Evolutionary conservation across 1,139 yeast species (phyloP).

Genomic region (Yamadazyma atmosphaerica): DNA sequence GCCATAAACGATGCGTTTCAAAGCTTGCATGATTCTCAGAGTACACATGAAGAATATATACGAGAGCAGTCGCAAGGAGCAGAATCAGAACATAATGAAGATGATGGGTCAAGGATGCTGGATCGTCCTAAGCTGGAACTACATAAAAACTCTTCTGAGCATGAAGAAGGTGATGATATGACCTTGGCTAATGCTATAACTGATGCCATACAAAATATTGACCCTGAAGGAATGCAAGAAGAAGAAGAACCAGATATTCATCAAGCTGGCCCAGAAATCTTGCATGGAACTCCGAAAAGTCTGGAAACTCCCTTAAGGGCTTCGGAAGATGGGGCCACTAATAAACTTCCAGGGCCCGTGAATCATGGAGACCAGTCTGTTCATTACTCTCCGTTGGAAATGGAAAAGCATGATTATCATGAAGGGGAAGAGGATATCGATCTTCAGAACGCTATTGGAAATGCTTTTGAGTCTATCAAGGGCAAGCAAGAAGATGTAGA

Average conservation of each 20-base stretch:
- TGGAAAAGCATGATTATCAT: slow-evolving; percentile 15
- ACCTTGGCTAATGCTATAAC: slow-evolving; percentile 18
- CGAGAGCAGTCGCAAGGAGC: not conserved
- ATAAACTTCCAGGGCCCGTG: not conserved
- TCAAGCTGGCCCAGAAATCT: not conserved
- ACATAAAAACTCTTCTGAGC: too few species aligned
- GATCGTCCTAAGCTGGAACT: slow-evolving; percentile 2
- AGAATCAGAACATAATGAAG: slow-evolving; percentile 1
- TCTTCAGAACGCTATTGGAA: slow-evolving; percentile 33
- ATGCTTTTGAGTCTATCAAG: slow-evolving; percentile 33
- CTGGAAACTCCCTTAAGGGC: slow-evolving; percentile 1
- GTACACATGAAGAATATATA: slow-evolving; percentile 3
- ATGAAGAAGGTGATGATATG: slow-evolving; percentile 18
- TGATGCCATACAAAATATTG: slow-evolving; percentile 17
- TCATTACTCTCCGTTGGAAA: slow-evolving; percentile 15
- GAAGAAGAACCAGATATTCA: slow-evolving; percentile 5
- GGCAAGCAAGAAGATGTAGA: slow-evolving; percentile 6
- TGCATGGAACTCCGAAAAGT: too few species aligned
- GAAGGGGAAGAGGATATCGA: slow-evolving; percentile 21
- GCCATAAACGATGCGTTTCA: slow-evolving; percentile 33
- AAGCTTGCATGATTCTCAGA: slow-evolving; percentile 11
- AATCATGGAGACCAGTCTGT: not conserved
- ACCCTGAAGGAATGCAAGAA: slow-evolving; percentile 12
- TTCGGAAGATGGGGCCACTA: slow-evolving; percentile 1
- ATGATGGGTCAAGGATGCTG: not conserved